Evolutionary conservation across 495 filamentous ascomycete genomes (phyloP).

Genomic region (Tuber umbilicatum): DNA sequence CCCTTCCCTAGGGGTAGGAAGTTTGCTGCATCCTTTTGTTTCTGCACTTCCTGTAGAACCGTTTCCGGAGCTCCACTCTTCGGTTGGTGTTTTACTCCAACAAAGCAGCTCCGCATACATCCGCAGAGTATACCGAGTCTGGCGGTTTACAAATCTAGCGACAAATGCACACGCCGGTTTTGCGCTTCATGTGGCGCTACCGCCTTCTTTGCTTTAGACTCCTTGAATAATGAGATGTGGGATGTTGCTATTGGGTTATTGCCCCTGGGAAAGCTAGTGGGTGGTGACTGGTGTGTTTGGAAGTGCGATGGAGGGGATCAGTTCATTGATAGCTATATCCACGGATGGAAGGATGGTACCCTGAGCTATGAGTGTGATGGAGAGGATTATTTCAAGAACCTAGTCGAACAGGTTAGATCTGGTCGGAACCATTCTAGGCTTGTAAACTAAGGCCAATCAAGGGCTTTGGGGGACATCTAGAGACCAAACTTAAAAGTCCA

Average conservation of each 20-base stretch:
- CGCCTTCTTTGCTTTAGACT: slow-evolving; percentile 15
- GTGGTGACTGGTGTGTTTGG: slow-evolving; percentile 16
- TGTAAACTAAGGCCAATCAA: not conserved
- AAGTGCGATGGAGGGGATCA: not conserved
- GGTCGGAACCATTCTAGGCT: not conserved
- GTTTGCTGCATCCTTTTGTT: slow-evolving; percentile 24
- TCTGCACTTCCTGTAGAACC: slow-evolving; percentile 24
- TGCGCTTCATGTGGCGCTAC: slow-evolving; percentile 15
- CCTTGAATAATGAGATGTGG: slow-evolving; percentile 9
- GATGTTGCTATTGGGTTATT: slow-evolving; percentile 11
- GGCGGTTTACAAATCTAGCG: slow-evolving; percentile 2
- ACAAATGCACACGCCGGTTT: slow-evolving; percentile 12
- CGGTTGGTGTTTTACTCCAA: slow-evolving; percentile 22
- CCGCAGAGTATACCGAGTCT: not conserved
- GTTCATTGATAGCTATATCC: slow-evolving; percentile 22
- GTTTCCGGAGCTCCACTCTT: slow-evolving; percentile 26
- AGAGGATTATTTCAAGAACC: slow-evolving; percentile 9
- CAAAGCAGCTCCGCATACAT: slow-evolving; percentile 3
- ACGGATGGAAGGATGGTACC: slow-evolving; percentile 22
- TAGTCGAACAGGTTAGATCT: slow-evolving; percentile 14
- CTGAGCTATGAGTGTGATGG: slow-evolving; percentile 22
- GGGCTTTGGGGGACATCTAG: not conserved
- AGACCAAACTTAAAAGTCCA: not conserved
- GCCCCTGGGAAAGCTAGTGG: not conserved
- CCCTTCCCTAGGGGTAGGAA: slow-evolving; percentile 7